Percentiles rank a stretch among this genome's conserved stretches.
These are phyloP conservation scores for Wickerhamomyces sp. DNA, from an alignment of 1,139 yeast species.

Conservation along the genomic window DNA sequence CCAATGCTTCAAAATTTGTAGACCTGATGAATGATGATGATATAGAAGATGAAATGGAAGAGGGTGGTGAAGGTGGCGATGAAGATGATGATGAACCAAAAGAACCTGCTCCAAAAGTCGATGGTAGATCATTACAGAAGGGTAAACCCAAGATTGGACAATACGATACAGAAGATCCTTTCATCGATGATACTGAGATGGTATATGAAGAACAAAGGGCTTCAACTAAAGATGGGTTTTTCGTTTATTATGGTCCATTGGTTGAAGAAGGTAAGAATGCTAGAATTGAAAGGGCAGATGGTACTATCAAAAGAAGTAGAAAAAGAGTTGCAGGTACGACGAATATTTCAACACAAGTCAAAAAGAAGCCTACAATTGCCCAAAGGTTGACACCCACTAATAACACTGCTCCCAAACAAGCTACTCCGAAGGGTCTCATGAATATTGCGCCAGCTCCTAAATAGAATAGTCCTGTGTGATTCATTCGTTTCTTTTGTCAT, in stretches of 20 bases:
- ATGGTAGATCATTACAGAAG: conserved; percentile 32
- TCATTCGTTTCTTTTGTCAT: not conserved
- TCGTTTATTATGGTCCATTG: conserved; percentile 91
- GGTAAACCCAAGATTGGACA: conserved; percentile 77
- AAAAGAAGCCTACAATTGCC: conserved; percentile 8
- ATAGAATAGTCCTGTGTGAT: not conserved
- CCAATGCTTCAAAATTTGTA: conserved; percentile 47
- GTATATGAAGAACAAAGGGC: conserved; percentile 93
- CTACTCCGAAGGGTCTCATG: conserved; percentile 1
- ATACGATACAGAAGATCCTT: conserved; percentile 91
- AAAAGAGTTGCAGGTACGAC: conserved; percentile 19
- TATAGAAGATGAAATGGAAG: conserved; percentile 56
- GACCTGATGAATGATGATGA: conserved; percentile 59
- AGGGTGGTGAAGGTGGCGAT: conserved; percentile 53
- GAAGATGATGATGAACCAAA: conserved; percentile 32
- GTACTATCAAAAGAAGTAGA: conserved; percentile 33
- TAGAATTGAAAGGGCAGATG: conserved; percentile 36
- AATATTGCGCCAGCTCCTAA: conserved; percentile 6
- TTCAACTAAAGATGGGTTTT: conserved; percentile 91
- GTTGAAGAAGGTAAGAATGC: conserved; percentile 57
- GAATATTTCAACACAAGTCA: conserved; percentile 11
- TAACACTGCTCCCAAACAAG: not conserved
- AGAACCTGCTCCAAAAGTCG: conserved; percentile 22
- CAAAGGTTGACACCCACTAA: conserved; percentile 2
- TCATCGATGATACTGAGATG: conserved; percentile 91